Evolutionary conservation across 208 protist species (phyloP).

Genomic region (Leishmania amazonensis): DNA sequence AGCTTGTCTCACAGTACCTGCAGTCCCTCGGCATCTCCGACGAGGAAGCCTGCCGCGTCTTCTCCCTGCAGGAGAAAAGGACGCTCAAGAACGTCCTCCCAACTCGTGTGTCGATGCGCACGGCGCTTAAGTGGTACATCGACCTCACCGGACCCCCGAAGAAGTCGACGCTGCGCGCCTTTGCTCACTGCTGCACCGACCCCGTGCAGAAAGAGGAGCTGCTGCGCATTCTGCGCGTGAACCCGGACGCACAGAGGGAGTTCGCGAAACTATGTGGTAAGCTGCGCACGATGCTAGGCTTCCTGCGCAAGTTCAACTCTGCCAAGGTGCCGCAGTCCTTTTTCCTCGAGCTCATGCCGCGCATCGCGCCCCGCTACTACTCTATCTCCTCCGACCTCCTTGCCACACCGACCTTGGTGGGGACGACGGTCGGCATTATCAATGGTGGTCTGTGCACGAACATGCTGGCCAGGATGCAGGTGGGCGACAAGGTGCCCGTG

Average conservation of each 20-base stretch:
- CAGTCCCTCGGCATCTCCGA: conserved; percentile 50
- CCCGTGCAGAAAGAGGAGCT: conserved; percentile 76
- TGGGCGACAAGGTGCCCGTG: conserved; percentile 74
- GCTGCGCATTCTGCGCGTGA: conserved; percentile 68
- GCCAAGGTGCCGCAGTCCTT: conserved; percentile 76
- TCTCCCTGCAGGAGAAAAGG: conserved; percentile 87
- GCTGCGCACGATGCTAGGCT: conserved; percentile 79
- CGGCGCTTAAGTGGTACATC: conserved; percentile 92
- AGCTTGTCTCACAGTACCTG: conserved; percentile 84
- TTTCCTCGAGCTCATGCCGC: conserved; percentile 95
- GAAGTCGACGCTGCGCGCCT: conserved; percentile 91
- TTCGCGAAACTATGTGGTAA: conserved; percentile 70
- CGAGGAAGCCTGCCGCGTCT: conserved; percentile 67
- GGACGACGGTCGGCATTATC: conserved; percentile 88
- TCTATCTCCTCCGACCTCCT: conserved; percentile 95
- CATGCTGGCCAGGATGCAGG: conserved; percentile 76
- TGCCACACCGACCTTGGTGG: conserved; percentile 64
- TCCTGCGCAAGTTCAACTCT: conserved; percentile 82
- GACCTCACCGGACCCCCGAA: conserved; percentile 83
- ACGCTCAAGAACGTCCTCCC: conserved; percentile 90
- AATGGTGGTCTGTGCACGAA: conserved; percentile 91
- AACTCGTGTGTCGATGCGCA: conserved; percentile 70
- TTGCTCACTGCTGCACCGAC: conserved; percentile 85
- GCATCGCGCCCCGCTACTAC: conserved; percentile 94
- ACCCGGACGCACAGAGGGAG: conserved; percentile 72